Conservation (phyloP, 805 yeast species). For the Cyberlindnera galapagoensis region DNA sequence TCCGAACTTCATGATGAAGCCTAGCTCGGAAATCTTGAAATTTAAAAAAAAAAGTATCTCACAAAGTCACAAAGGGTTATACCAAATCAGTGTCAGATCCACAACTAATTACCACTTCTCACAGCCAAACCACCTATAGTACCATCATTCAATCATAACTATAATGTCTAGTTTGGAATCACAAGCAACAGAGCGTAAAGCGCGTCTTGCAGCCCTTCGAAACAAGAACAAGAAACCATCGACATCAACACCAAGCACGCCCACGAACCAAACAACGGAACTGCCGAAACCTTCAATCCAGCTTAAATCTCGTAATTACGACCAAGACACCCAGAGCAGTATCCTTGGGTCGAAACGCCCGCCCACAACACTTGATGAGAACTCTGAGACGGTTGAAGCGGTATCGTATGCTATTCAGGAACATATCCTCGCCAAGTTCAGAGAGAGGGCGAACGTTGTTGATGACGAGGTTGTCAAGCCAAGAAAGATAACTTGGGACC, state of each 20-base stretch:
- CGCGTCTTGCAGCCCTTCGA: slow-evolving; percentile 22
- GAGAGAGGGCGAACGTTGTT: slow-evolving; percentile 9
- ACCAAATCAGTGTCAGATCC: too few relatives aligned
- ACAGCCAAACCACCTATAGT: too few relatives aligned
- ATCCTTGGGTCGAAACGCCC: slow-evolving; percentile 16
- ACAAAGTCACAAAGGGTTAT: too few relatives aligned
- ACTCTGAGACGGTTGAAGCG: slow-evolving; percentile 31
- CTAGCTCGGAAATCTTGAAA: too few relatives aligned
- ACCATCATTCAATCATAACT: too few relatives aligned
- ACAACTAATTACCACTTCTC: too few relatives aligned
- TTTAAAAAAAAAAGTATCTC: too few relatives aligned
- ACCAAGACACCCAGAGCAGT: slow-evolving; percentile 10
- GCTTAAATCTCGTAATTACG: slow-evolving; percentile 23
- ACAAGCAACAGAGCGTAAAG: slow-evolving; percentile 26
- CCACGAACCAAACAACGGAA: background rate
- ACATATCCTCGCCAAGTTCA: slow-evolving; percentile 20
- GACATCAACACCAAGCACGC: background rate
- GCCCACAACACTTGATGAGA: slow-evolving; percentile 22
- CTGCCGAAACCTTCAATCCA: too few relatives aligned
- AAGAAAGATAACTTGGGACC: slow-evolving; percentile 26
- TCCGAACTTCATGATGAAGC: too few relatives aligned
- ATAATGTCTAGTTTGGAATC: slow-evolving; percentile 16
- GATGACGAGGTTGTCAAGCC: slow-evolving; percentile 6
- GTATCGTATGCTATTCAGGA: slow-evolving; percentile 26
- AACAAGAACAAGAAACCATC: slow-evolving; percentile 13